Evolutionary conservation across 495 filamentous ascomycete species (phyloP), one percentile per base, ranked within the genome.

Genomic region (Penicillium turbatum): DNA sequence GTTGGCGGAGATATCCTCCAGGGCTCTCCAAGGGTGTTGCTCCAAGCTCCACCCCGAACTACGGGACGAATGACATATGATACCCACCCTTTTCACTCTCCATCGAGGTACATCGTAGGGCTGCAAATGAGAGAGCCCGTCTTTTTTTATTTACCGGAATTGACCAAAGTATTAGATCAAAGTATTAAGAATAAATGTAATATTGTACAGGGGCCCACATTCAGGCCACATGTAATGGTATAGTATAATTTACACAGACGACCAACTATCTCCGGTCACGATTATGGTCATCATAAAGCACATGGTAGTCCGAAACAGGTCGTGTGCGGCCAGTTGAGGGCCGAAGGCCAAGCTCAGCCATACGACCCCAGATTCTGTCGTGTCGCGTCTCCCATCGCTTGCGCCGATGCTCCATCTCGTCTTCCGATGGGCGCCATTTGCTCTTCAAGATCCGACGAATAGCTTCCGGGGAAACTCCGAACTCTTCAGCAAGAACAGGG

Each of bases 401-500:
- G 59, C 82, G 77, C 44, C 89, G 79, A 6, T 83, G 72, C 32
- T 80, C 76, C 21, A 67, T 53, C 60, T 90, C 85, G 9, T 84
- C 80, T 8, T 79, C 72, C 10, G 69, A 78, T 1, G 90, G 87
- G 53, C 64, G 72, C 93, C 93, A 97, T 54, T 87, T 92, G 65
- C 82, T 86, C 66, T 82, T 89, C 60, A 98, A 68, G 29, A 98
- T 93, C 17, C 93, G 76, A 9, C 91, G 81, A 48, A 97, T 89
- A 6, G 84, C 87, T 59, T 98, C 93, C 1, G 88, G 79, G 1
- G 90, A 92, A 5, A 96, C 76, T 68, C 89, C 74, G 72, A 97
- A 98, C 51, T 91, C 79, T 0, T 85, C 61, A 0, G 93, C 81
- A 5, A 98, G 82, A 32, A 84, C 80, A 9, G 76, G 62, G 1